These are phyloP conservation scores for Metroxylon sagu DNA, from an alignment of 176 grass and related monocot species.

Conservation along the genomic window DNA sequence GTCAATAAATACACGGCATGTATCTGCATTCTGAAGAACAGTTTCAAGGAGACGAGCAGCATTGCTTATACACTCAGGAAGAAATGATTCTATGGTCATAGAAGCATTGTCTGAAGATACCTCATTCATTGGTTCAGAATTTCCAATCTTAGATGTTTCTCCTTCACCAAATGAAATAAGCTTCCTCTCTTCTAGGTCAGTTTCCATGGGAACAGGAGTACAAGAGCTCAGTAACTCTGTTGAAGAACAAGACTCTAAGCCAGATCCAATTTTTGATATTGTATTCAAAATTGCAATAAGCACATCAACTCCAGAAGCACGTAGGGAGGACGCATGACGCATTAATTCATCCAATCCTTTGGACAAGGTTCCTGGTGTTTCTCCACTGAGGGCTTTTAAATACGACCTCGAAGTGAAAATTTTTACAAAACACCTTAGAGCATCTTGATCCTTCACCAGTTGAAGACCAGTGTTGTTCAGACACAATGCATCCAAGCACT, in stretches of 20 bases:
- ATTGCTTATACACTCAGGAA: constrained; percentile 60
- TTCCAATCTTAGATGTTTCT: constrained; percentile 24
- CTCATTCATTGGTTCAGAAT: constrained; percentile 32
- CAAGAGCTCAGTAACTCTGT: constrained; percentile 25
- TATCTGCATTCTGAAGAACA: constrained; percentile 68
- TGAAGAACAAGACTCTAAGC: constrained; percentile 18
- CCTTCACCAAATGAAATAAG: constrained; percentile 7
- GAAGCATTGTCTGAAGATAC: constrained; percentile 21
- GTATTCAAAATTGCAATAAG: constrained; percentile 68
- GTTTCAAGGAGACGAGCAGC: constrained; percentile 51
- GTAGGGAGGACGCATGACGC: constrained; percentile 52
- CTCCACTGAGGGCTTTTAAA: constrained; percentile 52
- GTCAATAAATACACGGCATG: constrained; percentile 58
- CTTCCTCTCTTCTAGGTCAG: constrained; percentile 31
- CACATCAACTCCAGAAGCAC: constrained; percentile 59
- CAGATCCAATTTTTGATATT: constrained; percentile 41
- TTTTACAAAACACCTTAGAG: constrained; percentile 61
- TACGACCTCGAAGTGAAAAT: constrained; percentile 72
- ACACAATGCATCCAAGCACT: constrained; percentile 70
- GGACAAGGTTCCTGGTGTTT: constrained; percentile 49
- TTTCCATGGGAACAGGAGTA: constrained; percentile 38
- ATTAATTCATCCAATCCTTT: constrained; percentile 77
- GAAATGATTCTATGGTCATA: constrained; percentile 43
- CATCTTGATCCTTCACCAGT: constrained; percentile 57
- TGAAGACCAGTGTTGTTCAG: constrained; percentile 62